phyloP scores from a whole-genome alignment of 1,284 basidiomycete species.

The Termitomyces sp. region DNA sequence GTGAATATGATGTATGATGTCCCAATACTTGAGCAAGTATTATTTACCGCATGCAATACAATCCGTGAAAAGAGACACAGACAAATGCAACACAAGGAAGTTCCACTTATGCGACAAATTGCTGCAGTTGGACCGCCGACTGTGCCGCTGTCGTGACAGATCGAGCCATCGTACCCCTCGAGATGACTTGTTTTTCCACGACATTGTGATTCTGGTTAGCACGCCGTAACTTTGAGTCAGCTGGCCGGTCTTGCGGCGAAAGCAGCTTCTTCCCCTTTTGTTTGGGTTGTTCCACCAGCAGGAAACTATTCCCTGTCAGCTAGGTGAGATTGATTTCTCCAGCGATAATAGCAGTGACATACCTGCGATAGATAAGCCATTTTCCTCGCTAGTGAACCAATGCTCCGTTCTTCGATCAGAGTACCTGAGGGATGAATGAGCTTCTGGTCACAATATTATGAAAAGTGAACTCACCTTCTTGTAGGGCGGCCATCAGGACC shows the following conservation, averaged over 20 bases:
- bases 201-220: conserved; percentile 28
- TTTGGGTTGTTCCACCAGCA: conserved; percentile 23
- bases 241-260: conserved; percentile 9
- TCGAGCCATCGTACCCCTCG: conserved; percentile 50
- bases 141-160: conserved; percentile 32
- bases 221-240: conserved; percentile 15
- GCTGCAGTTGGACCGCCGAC: conserved; percentile 21
- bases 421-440: conserved; percentile 28
- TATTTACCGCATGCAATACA: not conserved
- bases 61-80: not conserved
- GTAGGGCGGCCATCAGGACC: conserved; percentile 51
- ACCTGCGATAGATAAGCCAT: conserved; percentile 55
- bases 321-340: not conserved
- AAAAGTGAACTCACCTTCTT: conserved; percentile 44
- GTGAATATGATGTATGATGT: not conserved
- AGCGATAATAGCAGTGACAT: conserved; percentile 6
- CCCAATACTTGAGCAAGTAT: not conserved
- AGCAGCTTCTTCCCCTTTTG: conserved; percentile 20
- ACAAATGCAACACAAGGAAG: not conserved
- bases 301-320: conserved; percentile 16
- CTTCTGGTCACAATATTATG: conserved; percentile 1
- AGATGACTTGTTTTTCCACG: conserved; percentile 45
- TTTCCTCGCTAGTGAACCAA: conserved; percentile 59
- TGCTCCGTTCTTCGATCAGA: conserved; percentile 50
- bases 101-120: conserved; percentile 16